Evolutionary conservation across 1,139 yeast genomes (phyloP).

Genomic region (Blastobotrys serpentis): DNA sequence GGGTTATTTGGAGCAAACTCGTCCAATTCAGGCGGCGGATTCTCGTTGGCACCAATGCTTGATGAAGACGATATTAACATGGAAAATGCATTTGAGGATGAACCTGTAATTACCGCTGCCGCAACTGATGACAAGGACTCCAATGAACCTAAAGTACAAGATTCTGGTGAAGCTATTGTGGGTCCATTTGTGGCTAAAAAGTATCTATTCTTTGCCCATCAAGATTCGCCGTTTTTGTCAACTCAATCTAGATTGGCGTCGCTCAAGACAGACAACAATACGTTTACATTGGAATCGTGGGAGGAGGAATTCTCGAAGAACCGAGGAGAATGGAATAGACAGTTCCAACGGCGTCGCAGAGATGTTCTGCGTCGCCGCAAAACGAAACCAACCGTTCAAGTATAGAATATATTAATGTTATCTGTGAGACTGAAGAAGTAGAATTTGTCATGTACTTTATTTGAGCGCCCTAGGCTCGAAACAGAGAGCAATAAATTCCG

Average conservation of each 20-base stretch:
- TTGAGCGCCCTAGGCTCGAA: too few relatives aligned
- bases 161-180: not conserved
- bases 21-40: conserved; percentile 2
- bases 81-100: conserved; percentile 7
- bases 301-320: conserved; percentile 78
- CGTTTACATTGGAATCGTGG: conserved; percentile 52
- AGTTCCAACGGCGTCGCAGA: conserved; percentile 69
- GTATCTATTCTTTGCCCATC: conserved; percentile 76
- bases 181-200: not conserved
- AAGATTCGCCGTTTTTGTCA: conserved; percentile 78
- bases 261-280: conserved; percentile 27
- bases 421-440: too few relatives aligned
- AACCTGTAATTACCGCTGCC: not conserved
- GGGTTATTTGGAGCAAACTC: conserved; percentile 29
- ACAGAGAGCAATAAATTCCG: too few relatives aligned
- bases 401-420: too few relatives aligned
- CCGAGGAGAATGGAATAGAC: conserved; percentile 77
- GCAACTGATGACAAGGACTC: too few relatives aligned
- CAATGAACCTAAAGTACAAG: not conserved
- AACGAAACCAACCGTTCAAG: conserved; percentile 34
- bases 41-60: not conserved
- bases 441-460: too few relatives aligned
- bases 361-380: conserved; percentile 64
- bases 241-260: conserved; percentile 77
- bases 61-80: conserved; percentile 12